Evolutionary conservation across 768 basidiomycete species (phyloP).

Genomic region (Collybia nuda): DNA sequence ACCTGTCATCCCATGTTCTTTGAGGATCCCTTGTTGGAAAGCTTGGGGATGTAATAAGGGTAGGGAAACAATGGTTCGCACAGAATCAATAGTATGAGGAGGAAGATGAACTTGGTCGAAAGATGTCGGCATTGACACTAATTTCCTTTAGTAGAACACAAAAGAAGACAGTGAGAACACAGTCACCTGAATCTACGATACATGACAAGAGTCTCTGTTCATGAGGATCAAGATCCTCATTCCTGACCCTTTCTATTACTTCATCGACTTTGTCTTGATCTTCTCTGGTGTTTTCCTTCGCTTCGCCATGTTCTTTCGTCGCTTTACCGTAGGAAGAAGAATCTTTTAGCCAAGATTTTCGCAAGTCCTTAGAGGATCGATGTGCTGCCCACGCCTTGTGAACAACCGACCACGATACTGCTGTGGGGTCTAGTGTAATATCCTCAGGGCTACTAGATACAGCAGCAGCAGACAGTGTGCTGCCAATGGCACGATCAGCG

Average conservation of each 20-base stretch:
- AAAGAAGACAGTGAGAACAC: constrained; percentile 8
- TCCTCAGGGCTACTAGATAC: constrained; percentile 27
- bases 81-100: constrained; percentile 84
- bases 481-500: constrained; percentile 76
- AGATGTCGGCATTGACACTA: constrained; percentile 76
- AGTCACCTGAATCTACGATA: constrained; percentile 77
- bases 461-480: constrained; percentile 43
- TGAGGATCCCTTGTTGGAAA: constrained; percentile 86
- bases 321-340: constrained; percentile 29
- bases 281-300: constrained; percentile 35
- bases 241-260: constrained; percentile 74
- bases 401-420: constrained; percentile 67
- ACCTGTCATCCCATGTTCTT: constrained; percentile 89
- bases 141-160: neutral
- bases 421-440: constrained; percentile 51
- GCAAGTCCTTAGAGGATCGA: constrained; percentile 45
- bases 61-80: constrained; percentile 87
- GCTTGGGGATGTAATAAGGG: constrained; percentile 86
- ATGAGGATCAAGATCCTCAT: constrained; percentile 77
- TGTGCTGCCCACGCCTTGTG: constrained; percentile 65
- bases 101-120: constrained; percentile 91
- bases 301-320: constrained; percentile 23
- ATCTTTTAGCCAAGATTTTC: constrained; percentile 63
- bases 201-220: constrained; percentile 80
- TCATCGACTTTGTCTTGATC: constrained; percentile 55